A percentile compares a stretch with the other conserved stretches of the same genome.
These are phyloP conservation scores for Paecilomyces fulvus DNA, from an alignment of 2,329 filamentous ascomycete species.

Conservation along the genomic window DNA sequence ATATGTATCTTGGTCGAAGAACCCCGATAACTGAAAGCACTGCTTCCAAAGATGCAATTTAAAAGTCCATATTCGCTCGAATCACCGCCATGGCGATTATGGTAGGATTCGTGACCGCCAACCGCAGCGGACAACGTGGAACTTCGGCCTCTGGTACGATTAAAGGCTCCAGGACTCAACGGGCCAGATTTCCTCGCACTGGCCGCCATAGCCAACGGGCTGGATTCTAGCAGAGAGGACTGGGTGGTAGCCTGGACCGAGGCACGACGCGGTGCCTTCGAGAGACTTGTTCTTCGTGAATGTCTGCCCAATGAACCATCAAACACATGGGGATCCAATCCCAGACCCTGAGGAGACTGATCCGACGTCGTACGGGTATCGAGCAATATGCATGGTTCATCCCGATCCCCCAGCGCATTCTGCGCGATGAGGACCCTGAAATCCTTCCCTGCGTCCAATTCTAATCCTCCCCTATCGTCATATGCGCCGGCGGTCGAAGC, in stretches of 20 bases:
- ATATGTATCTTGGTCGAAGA: slow-evolving; percentile 55
- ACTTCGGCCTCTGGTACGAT: slow-evolving; percentile 35
- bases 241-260: slow-evolving; percentile 18
- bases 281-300: slow-evolving; percentile 31
- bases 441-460: slow-evolving; percentile 36
- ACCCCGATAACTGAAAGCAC: slow-evolving; percentile 49
- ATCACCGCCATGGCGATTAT: slow-evolving; percentile 34
- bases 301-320: slow-evolving; percentile 24
- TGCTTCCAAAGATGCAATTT: slow-evolving; percentile 54
- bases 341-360: slow-evolving; percentile 23
- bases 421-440: slow-evolving; percentile 40
- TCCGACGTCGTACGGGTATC: slow-evolving; percentile 30
- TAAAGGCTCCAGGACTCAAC: slow-evolving; percentile 29
- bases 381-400: slow-evolving; percentile 37
- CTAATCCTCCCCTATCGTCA: slow-evolving; percentile 40
- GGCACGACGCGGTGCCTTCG: slow-evolving; percentile 25
- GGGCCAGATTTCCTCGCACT: slow-evolving; percentile 24
- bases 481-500: slow-evolving; percentile 34
- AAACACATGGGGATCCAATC: slow-evolving; percentile 24
- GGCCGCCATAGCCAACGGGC: slow-evolving; percentile 23
- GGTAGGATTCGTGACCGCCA: slow-evolving; percentile 24
- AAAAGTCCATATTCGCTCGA: slow-evolving; percentile 45
- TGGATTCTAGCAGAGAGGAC: slow-evolving; percentile 25
- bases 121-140: slow-evolving; percentile 35
- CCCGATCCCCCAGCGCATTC: slow-evolving; percentile 40